Percentiles rank a stretch among this genome's conserved stretches.
Evolutionary conservation across 2,329 filamentous ascomycete genomes (phyloP).

Genomic region (Dothistroma septosporum): DNA sequence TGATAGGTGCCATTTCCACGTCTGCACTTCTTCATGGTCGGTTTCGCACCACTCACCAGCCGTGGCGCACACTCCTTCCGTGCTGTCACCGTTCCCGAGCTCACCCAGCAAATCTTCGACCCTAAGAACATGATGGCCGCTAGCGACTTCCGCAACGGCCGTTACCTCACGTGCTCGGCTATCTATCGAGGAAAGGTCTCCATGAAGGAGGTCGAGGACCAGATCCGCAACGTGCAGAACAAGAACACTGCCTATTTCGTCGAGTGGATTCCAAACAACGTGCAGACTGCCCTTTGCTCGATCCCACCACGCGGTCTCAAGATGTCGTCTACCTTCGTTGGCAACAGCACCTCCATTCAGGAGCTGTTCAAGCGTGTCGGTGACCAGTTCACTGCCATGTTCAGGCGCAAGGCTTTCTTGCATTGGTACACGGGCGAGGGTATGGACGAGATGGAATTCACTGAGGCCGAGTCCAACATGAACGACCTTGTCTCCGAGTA

Average conservation of each 20-base stretch:
- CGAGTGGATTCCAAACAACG: conserved; percentile 99
- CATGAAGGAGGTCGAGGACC: conserved; percentile 99
- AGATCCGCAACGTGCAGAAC: conserved; percentile 99
- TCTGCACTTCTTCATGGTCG: conserved; percentile 99
- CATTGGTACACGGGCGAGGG: conserved; percentile 99
- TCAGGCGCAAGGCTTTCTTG: conserved; percentile 99
- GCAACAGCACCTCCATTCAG: conserved; percentile 99
- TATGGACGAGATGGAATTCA: conserved; percentile 99
- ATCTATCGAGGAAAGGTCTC: conserved; percentile 99
- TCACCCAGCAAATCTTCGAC: conserved; percentile 99
- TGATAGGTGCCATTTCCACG: conserved; percentile 99
- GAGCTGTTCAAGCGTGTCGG: conserved; percentile 99
- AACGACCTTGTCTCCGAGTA: conserved; percentile 99
- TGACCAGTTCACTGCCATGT: conserved; percentile 99
- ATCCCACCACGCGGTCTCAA: conserved; percentile 95
- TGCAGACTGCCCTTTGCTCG: conserved; percentile 98
- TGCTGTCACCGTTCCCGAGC: conserved; percentile 92
- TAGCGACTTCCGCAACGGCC: conserved; percentile 98
- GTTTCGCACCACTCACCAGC: conserved; percentile 96
- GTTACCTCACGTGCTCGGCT: conserved; percentile 98
- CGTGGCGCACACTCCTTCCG: conserved; percentile 95
- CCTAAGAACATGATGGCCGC: conserved; percentile 99
- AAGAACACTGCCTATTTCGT: conserved; percentile 99
- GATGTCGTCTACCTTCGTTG: conserved; percentile 99
- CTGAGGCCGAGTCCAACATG: conserved; percentile 99